Evolutionary conservation across 2,329 filamentous ascomycete genomes (phyloP), one percentile per base, ranked within the genome.

Genomic region (Xylariaceae sp.): DNA sequence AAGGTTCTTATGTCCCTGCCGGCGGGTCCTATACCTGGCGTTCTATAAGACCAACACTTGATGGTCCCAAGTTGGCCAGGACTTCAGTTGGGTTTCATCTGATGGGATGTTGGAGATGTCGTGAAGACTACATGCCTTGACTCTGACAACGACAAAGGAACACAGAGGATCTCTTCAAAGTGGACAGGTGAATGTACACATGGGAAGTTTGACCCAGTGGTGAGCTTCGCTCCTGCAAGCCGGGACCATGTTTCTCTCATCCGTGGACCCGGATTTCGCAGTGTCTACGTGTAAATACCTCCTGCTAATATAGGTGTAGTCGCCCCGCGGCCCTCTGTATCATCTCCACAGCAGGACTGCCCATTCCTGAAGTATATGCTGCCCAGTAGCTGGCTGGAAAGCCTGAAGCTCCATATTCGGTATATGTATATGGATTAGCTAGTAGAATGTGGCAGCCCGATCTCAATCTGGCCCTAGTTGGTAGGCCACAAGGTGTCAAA

Each of bases 221-320:
- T 20, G 24, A 53, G 39, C 46, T 41, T 36, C 39, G 40, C 40
- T 42, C 40, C 40, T 29, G 41, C 16, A 40, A n/a, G 26, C 32
- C 33, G 24, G 44, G 44, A 36, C 46, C 45, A 43, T 40, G 23
- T 33, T 37, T 33, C 10, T n/a, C 35, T 10, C 24, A 48, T 51
- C 52, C 52, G 49, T 21, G 47, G 52, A 46, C 52, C 48, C 45
- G 40, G 43, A 47, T 56, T 46, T 29, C 23, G n/a, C n/a, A n/a
- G n/a, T n/a, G n/a, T 23, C 21, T 33, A 27, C 15, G 23, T 27
- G 21, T 40, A 36, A 35, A 47, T 30, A 33, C 36, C 21, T 39
- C 29, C 20, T 16, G 44, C 39, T 50, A 32, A 13, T 36, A 9
- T 44, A 36, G 35, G 42, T 36, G 26, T 26, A 40, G 24, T 21